A percentile compares a stretch with the other conserved stretches of the same genome.
phyloP scores from a whole-genome alignment of 371 early-diverging fungal species.

The Mortierella polycephala region DNA sequence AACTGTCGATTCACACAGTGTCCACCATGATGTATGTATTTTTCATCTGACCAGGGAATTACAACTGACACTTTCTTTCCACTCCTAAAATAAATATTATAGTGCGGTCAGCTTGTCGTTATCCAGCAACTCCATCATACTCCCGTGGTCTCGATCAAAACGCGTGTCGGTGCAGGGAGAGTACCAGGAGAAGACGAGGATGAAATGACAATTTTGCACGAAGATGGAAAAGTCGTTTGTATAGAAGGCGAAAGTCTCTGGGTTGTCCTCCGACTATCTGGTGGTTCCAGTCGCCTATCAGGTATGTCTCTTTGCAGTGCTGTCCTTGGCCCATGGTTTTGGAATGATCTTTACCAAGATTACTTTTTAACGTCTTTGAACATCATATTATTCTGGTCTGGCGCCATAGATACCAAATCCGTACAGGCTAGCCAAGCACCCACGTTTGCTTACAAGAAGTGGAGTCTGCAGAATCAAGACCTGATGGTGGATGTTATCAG shows the following conservation, averaged over 20 bases:
- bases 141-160: conserved; percentile 61
- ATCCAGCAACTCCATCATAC: conserved; percentile 67
- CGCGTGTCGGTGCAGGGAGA: conserved; percentile 56
- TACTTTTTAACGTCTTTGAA: not conserved
- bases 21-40: not conserved
- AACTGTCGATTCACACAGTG: not conserved
- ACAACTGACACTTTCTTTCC: no score
- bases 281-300: conserved; percentile 29
- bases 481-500: conserved; percentile 63
- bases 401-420: conserved; percentile 5
- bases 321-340: no score
- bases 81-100: not conserved
- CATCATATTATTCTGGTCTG: not conserved
- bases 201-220: conserved; percentile 67
- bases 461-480: conserved; percentile 66
- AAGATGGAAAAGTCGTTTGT: conserved; percentile 63
- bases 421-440: conserved; percentile 65
- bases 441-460: conserved; percentile 70
- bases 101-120: conserved; percentile 65
- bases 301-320: conserved; percentile 5
- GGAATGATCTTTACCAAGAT: no score
- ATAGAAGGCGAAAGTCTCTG: conserved; percentile 72
- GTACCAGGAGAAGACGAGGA: conserved; percentile 64
- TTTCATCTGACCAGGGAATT: not conserved
- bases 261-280: conserved; percentile 68